Evolutionary conservation across 2,329 filamentous ascomycete species (phyloP), one percentile per base, ranked within the genome.

Genomic region (Hymenoscyphus fraxineus): DNA sequence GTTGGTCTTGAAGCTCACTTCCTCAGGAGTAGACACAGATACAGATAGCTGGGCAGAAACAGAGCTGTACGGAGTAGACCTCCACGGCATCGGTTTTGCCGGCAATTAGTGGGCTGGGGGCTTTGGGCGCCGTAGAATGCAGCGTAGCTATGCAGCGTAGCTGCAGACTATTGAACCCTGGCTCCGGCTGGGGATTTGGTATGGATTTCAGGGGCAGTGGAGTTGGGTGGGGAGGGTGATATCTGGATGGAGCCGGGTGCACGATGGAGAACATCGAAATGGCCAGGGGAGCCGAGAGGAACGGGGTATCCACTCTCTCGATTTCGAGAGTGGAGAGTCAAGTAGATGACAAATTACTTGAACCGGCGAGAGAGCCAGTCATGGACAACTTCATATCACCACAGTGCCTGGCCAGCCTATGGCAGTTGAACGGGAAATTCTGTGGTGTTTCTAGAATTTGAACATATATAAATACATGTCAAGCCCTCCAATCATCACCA

Each of bases 391-490:
- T 35, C 7, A 4, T 35, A 35, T 35, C 35, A 35, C 35, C 35
- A 6, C 35, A 35, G 22, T 16, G 10, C 10, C 41, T 1, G 7
- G n/a, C 16, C 3, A 47, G 15, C 4, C 6, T 19, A 15, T 10
- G 2, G 13, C 7, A 22, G 44, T 7, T 22, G 19, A 22, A 16
- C 10, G n/a, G 6, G 44, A n/a, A 44, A 6, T 44, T 16, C n/a
- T n/a, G n/a, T 44, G 40, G 40, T 47, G 44, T 51, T 51, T 51
- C 44, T 51, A 10, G 44, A 51, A 51, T 51, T 22, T 51, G n/a
- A 22, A 51, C 19, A 5, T 35, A 35, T 35, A 6, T 10, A 35
- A 35, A 35, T 35, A 27, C 27, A 27, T 27, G 27, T 27, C 41
- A 47, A 47, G 41, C 41, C 44, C 22, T n/a, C 44, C 44, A 51